These are phyloP conservation scores for Nitzschia sp. DNA, from an alignment of 108 stramenopile species.

Conservation along the genomic window DNA sequence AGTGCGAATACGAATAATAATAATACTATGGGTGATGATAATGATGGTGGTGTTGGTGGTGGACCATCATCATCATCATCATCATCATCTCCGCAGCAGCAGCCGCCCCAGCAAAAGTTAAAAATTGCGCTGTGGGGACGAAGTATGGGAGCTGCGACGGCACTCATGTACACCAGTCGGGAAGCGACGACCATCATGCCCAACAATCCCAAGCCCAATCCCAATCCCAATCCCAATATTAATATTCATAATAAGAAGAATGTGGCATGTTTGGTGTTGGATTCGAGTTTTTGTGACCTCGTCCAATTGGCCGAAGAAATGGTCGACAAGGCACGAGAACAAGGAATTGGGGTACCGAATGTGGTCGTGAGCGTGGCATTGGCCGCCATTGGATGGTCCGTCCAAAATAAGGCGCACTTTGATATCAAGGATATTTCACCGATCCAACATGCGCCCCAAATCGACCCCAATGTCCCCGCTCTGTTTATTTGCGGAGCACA, in stretches of 20 bases:
- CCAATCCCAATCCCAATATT: background rate
- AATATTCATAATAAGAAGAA: too few species aligned
- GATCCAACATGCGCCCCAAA: slow-evolving; percentile 68
- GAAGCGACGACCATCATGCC: slow-evolving; percentile 49
- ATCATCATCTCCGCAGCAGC: too few species aligned
- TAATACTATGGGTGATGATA: too few species aligned
- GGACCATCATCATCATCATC: too few species aligned
- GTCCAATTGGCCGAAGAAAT: slow-evolving; percentile 85
- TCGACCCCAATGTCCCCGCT: slow-evolving; percentile 88
- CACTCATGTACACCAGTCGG: slow-evolving; percentile 90
- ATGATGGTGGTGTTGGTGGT: background rate
- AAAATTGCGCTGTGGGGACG: slow-evolving; percentile 96
- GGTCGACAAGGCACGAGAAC: slow-evolving; percentile 86
- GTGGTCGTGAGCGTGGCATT: slow-evolving; percentile 70
- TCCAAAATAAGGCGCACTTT: slow-evolving; percentile 79
- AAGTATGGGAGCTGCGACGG: slow-evolving; percentile 96
- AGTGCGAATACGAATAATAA: too few species aligned
- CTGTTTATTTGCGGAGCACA: slow-evolving; percentile 85
- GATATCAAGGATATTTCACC: slow-evolving; percentile 84
- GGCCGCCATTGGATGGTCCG: slow-evolving; percentile 76
- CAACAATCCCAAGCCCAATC: too few species aligned
- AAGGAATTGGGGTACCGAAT: slow-evolving; percentile 71
- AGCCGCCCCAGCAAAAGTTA: slow-evolving; percentile 33
- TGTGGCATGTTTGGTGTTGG: slow-evolving; percentile 77
- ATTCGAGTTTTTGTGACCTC: slow-evolving; percentile 90